Percentiles rank a stretch among this genome's conserved stretches.
These are phyloP conservation scores for Solanum clarkiae DNA, from an alignment of 257 asterid species.

Conservation along the genomic window DNA sequence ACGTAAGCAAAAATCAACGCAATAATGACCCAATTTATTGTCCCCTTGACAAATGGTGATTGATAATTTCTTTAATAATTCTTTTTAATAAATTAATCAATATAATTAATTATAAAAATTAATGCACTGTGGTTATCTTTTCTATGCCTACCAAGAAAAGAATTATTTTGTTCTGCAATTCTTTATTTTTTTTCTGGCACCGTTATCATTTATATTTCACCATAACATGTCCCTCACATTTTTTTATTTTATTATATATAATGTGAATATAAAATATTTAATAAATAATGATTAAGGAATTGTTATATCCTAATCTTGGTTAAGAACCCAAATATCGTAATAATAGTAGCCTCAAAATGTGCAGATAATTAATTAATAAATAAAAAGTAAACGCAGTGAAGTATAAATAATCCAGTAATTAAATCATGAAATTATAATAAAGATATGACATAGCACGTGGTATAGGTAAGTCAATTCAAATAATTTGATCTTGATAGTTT, in stretches of 20 bases:
- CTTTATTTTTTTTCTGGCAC: background rate
- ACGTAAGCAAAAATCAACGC: background rate
- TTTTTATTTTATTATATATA: background rate
- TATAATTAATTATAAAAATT: background rate
- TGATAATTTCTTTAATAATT: too few relatives aligned
- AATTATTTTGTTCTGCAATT: background rate
- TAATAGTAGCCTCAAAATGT: background rate
- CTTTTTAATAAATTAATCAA: too few relatives aligned
- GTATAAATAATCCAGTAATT: background rate
- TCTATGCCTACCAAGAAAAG: background rate
- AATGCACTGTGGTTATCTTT: background rate
- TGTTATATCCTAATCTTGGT: background rate
- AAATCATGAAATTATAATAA: background rate
- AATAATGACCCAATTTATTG: background rate
- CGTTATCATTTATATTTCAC: background rate
- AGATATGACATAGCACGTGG: background rate
- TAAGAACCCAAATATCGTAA: background rate
- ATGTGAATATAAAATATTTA: background rate
- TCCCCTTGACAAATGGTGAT: background rate
- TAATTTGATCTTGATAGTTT: too few relatives aligned
- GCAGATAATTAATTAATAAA: background rate
- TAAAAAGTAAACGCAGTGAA: background rate
- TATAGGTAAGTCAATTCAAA: background rate
- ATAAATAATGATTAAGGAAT: background rate
- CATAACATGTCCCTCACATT: background rate